Base-by-base conservation (phyloP, 192 early-diverging fungal species). In the Backusella mclennaniae region DNA sequence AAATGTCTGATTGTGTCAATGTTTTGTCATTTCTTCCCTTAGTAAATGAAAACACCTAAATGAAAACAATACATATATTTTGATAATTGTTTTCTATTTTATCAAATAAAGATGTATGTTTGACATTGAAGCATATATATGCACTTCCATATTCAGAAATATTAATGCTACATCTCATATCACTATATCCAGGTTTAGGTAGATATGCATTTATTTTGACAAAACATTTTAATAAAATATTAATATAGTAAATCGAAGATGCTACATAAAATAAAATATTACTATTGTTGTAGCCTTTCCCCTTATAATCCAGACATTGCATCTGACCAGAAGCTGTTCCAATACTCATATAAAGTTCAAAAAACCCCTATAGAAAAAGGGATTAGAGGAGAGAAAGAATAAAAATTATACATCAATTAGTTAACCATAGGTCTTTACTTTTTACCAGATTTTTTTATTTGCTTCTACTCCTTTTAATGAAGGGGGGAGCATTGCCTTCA, bases 81-180 rank as follows among this genome's bases (percentile, higher is more conserved):
- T 56, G 19, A 63, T 63, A 26, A 7, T 63, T 63, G 26, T 63
- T 63, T 29, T 63, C 26, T 29, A 12, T 63, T 29, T 29, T 63
- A 63, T 63, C 21, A 63, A 63, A 63, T 3, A 63, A 26, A 56
- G 7, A n/a, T 21, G 53, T 56, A 23, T 11, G 8, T 9, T 21
- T 23, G 26, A 26, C 56, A 63, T 12, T 63, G 12, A 29, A 29
- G 26, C 56, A 63, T 63, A 63, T 29, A 63, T 63, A 29, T 63
- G 56, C 56, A 63, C 26, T 63, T 63, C 56, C 56, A 63, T 63
- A 63, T 63, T 63, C 56, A 63, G 56, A 63, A 63, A 63, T 63
- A 63, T 63, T 63, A 63, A 63, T 63, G 23, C 56, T 63, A 63
- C 23, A 29, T 26, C 56, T 63, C 23, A 63, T 63, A 63, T 63